Conservation (phyloP, 768 basidiomycete species). For the Lactarius hengduanensis region DNA sequence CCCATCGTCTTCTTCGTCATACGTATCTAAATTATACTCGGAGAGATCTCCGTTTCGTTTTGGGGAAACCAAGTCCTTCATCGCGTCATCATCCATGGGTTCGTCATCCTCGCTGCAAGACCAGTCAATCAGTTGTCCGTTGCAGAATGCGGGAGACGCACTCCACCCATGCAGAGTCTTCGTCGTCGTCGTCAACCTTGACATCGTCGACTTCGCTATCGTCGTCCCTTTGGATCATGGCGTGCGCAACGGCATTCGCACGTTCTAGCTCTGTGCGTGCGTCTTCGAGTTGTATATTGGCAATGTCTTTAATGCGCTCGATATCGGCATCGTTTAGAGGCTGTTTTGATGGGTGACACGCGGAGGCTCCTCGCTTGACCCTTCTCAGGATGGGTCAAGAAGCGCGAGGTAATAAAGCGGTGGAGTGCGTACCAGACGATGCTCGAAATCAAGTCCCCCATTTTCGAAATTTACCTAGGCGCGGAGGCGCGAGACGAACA, state of each 20-base stretch:
- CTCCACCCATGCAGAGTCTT: constrained; percentile 79
- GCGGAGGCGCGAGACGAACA: too few relatives aligned
- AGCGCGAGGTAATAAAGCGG: constrained; percentile 21
- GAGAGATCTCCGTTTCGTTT: constrained; percentile 57
- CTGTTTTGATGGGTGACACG: constrained; percentile 76
- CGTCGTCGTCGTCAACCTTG: constrained; percentile 42
- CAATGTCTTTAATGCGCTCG: constrained; percentile 83
- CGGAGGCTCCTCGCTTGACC: too few relatives aligned
- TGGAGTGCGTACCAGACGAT: constrained; percentile 11
- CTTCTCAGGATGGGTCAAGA: too few relatives aligned
- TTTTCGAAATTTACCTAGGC: too few relatives aligned
- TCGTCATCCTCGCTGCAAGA: constrained; percentile 46
- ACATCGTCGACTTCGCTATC: constrained; percentile 62
- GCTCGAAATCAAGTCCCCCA: constrained; percentile 11
- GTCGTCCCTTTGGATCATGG: constrained; percentile 66
- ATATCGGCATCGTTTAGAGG: constrained; percentile 88
- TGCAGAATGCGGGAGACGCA: constrained; percentile 47
- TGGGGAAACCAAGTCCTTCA: constrained; percentile 38
- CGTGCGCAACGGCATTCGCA: constrained; percentile 71
- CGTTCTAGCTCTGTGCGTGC: constrained; percentile 81
- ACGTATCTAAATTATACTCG: constrained; percentile 87
- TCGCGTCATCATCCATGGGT: constrained; percentile 56
- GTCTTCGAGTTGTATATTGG: constrained; percentile 86
- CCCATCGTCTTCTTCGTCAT: constrained; percentile 70
- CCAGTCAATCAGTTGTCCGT: constrained; percentile 37